phyloP scores from a whole-genome alignment of 345 rosid species.

The Heritiera fomes region DNA sequence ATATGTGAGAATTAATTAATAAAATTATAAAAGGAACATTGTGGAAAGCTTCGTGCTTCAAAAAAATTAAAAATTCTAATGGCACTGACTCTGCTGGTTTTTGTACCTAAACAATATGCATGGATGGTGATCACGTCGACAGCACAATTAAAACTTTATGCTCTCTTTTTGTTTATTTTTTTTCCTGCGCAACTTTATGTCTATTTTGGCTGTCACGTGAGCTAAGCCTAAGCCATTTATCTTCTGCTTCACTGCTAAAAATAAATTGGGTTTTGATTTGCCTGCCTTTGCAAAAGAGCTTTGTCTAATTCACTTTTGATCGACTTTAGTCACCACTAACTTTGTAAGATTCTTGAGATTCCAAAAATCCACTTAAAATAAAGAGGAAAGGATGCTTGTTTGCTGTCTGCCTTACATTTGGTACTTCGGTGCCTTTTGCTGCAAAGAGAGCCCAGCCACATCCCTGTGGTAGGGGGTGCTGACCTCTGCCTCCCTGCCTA shows the following conservation, averaged over 20 bases:
- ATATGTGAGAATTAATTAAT: not conserved
- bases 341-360: conserved; percentile 1
- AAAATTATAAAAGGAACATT: not conserved
- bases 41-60: conserved; percentile 5
- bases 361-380: not conserved
- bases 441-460: not conserved
- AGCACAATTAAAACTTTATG: not conserved
- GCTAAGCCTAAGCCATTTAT: not conserved
- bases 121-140: conserved; percentile 15
- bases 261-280: not conserved
- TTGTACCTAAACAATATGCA: not conserved
- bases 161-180: not conserved
- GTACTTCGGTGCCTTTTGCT: not conserved
- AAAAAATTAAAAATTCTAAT: not conserved
- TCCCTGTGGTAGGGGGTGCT: not conserved
- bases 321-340: conserved; percentile 19
- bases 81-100: not conserved
- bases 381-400: not conserved
- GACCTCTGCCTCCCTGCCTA: not conserved
- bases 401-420: not conserved
- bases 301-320: conserved; percentile 5
- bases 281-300: conserved; percentile 7
- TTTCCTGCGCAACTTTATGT: not conserved
- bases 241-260: not conserved
- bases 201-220: not conserved